Base-by-base conservation (phyloP, 169 alveolate genomes). In the Cryptosporidium xiaoi region DNA sequence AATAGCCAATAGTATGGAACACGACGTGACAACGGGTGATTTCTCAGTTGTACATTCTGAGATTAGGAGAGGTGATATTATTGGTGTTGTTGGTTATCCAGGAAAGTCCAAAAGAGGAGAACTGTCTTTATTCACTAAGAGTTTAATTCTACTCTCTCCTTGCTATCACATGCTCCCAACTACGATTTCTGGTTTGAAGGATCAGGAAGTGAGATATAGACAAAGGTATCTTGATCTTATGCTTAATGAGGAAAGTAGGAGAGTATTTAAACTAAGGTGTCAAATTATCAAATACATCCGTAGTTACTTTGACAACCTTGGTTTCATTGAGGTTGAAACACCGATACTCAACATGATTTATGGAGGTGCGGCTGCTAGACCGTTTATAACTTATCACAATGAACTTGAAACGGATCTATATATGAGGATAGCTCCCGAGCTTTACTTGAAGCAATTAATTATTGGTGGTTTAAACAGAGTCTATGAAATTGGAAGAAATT, bases 351-450 rank as follows among this genome's bases (percentile, higher is more conserved):
- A 97, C 84, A 94, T 96, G 94, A 95, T 96, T 31, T 95, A 98
- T 27, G 99, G 99, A 33, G 99, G 97, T n/a, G 98, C 99, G 0
- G 92, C 97, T 33, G 99, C 99, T 3, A 95, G 93, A 87, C 99
- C 99, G 31, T 99, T 99, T 93, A 94, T 93, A 44, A 99, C 99
- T 46, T 96, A 95, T 91, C 99, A 97, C 93, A 98, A 99, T 93
- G 99, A 97, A 67, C 92, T 99, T 60, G 94, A 97, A 85, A 93
- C 96, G 94, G 96, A 98, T 82, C 93, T 99, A 34, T 98, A 90
- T 92, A 96, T 99, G 98, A 96, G 99, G 58, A 96, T 99, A 56
- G 99, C 99, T 20, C 99, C 99, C 4, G 99, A 99, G 90, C 95
- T 99, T 67, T 97, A 96, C 92, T 92, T 99, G 82, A 99, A 99